Base-by-base conservation (phyloP, 257 asterid genomes). In the Plectranthus barbatus region DNA sequence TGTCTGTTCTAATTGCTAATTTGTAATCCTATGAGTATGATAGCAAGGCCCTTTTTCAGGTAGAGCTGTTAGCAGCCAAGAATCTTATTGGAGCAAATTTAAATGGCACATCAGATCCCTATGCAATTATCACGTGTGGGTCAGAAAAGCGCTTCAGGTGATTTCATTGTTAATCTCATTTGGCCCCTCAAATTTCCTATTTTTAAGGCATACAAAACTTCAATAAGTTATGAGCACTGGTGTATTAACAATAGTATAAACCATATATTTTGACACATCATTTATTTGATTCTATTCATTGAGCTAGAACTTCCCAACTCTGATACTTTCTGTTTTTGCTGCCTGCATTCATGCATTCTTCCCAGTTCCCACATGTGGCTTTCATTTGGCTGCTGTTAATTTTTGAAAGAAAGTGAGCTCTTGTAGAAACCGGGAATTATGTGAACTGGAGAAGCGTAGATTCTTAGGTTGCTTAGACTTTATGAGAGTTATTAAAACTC, bases 51-150 rank as follows among this genome's bases (percentile, higher is more conserved):
- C 49, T 18, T 29, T 61, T 71, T 65, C 72, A 90, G 97, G 95
- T 87, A 67, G 97, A 85, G 69, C 91, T 90, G 54, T 79, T 90
- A 55, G 96, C 96, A 14, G 97, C 96, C 45, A 90, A 87, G 80
- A 90, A 90, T 79, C 97, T 90, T 79, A 67, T 86, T 46, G 95
- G 92, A 65, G 97, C 96, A 70, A 90, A 90, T 74, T 70, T 90
- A 66, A 90, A 90, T 77, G 97, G 97, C 76, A 90, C 96, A 49
- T 90, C 97, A 56, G 97, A 90, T 81, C 97, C 97, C 67, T 90
- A 90, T 77, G 96, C 82, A 73, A 87, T 90, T 62, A 87, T 90
- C 65, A 85, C 96, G 20, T 87, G 97, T 73, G 97, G 96, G 71
- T 55, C 81, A 18, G 95, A 87, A 81, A 90, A 90, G 74, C 84